A percentile compares a stretch with the other conserved stretches of the same genome.
phyloP scores from a whole-genome alignment of 1,284 basidiomycete species.

The Cutaneotrichosporon cavernicola region DNA sequence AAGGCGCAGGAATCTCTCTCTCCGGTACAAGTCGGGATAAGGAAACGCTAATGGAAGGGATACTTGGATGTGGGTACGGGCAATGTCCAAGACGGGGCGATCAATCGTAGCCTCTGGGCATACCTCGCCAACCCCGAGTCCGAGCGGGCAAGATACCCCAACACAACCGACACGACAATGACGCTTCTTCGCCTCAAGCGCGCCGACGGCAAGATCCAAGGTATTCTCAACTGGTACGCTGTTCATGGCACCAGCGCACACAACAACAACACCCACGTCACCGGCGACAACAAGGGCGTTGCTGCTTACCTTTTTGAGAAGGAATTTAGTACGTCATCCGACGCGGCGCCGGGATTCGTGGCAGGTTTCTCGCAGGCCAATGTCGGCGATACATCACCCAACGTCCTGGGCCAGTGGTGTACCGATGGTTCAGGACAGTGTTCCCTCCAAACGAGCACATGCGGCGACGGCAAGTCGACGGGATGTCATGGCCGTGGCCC shows the following conservation, averaged over 20 bases:
- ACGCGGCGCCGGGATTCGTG: constrained; percentile 16
- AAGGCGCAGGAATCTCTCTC: constrained; percentile 18
- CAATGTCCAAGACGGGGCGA: constrained; percentile 20
- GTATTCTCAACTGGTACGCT: constrained; percentile 22
- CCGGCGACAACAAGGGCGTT: constrained; percentile 26
- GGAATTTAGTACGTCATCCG: neutral
- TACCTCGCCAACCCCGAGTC: constrained; percentile 22
- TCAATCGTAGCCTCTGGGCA: constrained; percentile 21
- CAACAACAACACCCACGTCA: constrained; percentile 23
- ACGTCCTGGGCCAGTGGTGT: constrained; percentile 24
- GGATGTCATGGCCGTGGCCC: constrained; percentile 21
- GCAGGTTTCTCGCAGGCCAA: constrained; percentile 25
- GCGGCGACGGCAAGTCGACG: constrained; percentile 15
- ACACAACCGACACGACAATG: constrained; percentile 20
- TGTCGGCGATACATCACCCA: constrained; percentile 21
- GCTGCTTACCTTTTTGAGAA: constrained; percentile 17
- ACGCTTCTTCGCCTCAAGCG: constrained; percentile 20
- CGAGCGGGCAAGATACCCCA: constrained; percentile 15
- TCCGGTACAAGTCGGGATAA: no score
- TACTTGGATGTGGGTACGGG: constrained; percentile 14
- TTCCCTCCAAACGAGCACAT: constrained; percentile 14
- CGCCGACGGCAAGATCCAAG: constrained; percentile 14
- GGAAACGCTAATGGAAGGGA: constrained; percentile 10
- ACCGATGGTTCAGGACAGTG: constrained; percentile 22
- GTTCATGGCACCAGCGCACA: constrained; percentile 20